Conservation (phyloP, 768 basidiomycete genomes). For the Russula vinacea region DNA sequence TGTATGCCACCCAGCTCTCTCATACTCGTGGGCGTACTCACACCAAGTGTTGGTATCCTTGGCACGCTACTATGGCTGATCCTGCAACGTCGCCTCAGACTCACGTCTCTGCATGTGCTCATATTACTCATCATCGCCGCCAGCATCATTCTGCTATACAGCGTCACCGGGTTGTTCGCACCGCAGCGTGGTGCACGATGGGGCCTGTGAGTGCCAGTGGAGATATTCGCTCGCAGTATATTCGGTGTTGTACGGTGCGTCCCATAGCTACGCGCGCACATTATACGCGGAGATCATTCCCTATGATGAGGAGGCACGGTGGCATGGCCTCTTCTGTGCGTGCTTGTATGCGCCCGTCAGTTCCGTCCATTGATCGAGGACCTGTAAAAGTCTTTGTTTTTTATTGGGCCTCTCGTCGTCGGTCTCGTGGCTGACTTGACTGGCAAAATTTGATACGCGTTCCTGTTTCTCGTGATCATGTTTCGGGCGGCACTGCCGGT, state of each 20-base stretch:
- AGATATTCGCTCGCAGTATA: too few relatives aligned
- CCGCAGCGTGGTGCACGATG: constrained; percentile 43
- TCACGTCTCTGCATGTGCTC: constrained; percentile 67
- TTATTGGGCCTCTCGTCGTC: constrained; percentile 86
- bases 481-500: constrained; percentile 79
- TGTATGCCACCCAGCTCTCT: constrained; percentile 41
- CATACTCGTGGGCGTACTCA: constrained; percentile 72
- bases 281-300: too few relatives aligned
- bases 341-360: neutral
- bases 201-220: too few relatives aligned
- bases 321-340: too few relatives aligned
- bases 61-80: constrained; percentile 78
- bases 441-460: constrained; percentile 80
- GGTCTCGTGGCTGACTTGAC: constrained; percentile 74
- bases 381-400: constrained; percentile 70
- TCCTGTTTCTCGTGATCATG: constrained; percentile 83
- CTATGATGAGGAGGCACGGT: too few relatives aligned
- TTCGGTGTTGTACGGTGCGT: too few relatives aligned
- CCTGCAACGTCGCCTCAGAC: constrained; percentile 39
- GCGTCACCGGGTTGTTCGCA: constrained; percentile 72
- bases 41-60: constrained; percentile 70
- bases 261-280: too few relatives aligned
- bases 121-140: constrained; percentile 63
- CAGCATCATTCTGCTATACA: constrained; percentile 65
- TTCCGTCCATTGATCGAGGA: constrained; percentile 10